Conservation (phyloP, 768 basidiomycete genomes). For the Mycena maculata region DNA sequence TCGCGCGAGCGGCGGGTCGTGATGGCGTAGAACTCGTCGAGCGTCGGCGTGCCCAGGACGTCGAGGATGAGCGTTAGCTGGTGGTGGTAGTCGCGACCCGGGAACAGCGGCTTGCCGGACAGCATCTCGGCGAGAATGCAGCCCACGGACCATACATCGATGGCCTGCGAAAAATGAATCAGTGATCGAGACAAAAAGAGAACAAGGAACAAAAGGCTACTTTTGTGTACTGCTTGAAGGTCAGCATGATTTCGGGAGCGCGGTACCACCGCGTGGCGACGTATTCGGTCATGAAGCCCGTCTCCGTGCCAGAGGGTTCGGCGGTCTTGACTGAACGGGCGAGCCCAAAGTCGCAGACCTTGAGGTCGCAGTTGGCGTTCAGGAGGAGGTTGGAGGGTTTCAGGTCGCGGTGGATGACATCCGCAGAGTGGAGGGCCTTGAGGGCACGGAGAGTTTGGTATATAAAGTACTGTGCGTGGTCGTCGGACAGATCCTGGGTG, state of each 20-base stretch:
- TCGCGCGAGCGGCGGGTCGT: conserved; percentile 92
- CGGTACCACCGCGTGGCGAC: conserved; percentile 99
- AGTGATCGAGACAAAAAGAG: conserved; percentile 17
- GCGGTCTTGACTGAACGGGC: conserved; percentile 91
- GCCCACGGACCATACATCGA: conserved; percentile 89
- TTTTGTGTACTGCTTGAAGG: conserved; percentile 98
- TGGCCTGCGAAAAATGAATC: conserved; percentile 60
- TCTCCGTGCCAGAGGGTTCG: conserved; percentile 86
- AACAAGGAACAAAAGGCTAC: conserved; percentile 15
- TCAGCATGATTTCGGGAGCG: conserved; percentile 99
- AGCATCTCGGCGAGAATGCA: conserved; percentile 97
- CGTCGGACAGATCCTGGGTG: conserved; percentile 94
- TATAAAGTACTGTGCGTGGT: conserved; percentile 94
- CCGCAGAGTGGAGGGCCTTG: conserved; percentile 95
- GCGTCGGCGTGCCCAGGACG: conserved; percentile 94
- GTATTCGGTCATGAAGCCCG: conserved; percentile 95
- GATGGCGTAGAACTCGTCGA: conserved; percentile 98
- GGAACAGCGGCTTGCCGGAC: conserved; percentile 96
- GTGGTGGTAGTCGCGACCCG: conserved; percentile 96
- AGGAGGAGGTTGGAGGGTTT: conserved; percentile 98
- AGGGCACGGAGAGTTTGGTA: conserved; percentile 95
- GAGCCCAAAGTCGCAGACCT: conserved; percentile 95
- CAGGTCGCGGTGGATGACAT: conserved; percentile 96
- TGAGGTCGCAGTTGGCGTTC: conserved; percentile 96
- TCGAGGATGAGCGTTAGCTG: conserved; percentile 96